phyloP scores from a whole-genome alignment of 2,329 filamentous ascomycete genomes.

The Colletotrichum coccodes region DNA sequence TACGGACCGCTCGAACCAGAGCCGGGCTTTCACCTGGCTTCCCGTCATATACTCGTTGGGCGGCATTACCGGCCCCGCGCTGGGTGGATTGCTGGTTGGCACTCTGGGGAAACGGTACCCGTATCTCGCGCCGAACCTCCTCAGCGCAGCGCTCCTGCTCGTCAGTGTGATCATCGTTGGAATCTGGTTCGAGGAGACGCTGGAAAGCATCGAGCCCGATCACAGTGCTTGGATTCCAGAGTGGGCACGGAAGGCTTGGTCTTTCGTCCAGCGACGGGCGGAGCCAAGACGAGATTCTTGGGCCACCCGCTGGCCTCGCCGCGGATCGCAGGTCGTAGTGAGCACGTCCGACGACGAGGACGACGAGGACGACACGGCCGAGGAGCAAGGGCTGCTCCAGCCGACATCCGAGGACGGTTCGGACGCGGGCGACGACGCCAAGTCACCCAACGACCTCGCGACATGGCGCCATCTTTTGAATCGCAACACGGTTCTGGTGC shows the following conservation, averaged over 20 bases:
- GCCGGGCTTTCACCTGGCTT: slow-evolving; percentile 90
- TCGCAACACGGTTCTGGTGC: slow-evolving; percentile 82
- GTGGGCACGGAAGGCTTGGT: slow-evolving; percentile 45
- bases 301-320: slow-evolving; percentile 51
- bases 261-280: slow-evolving; percentile 38
- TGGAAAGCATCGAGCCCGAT: slow-evolving; percentile 61
- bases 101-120: slow-evolving; percentile 73
- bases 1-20: slow-evolving; percentile 95
- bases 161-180: slow-evolving; percentile 78
- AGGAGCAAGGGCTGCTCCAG: slow-evolving; percentile 37
- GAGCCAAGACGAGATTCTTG: slow-evolving; percentile 45
- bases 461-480: slow-evolving; percentile 73
- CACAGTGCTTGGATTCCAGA: slow-evolving; percentile 42
- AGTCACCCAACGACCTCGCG: slow-evolving; percentile 62
- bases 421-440: slow-evolving; percentile 59
- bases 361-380: slow-evolving; percentile 33
- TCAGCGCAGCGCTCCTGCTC: slow-evolving; percentile 77
- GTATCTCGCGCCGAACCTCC: slow-evolving; percentile 85
- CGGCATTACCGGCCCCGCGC: slow-evolving; percentile 88
- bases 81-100: slow-evolving; percentile 87
- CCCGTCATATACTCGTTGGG: slow-evolving; percentile 97
- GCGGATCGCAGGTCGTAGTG: slow-evolving; percentile 31
- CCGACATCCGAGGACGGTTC: slow-evolving; percentile 50
- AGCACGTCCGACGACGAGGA: slow-evolving; percentile 39
- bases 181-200: slow-evolving; percentile 88